Percentiles rank a stretch among this genome's conserved stretches.
Evolutionary conservation across 345 rosid species (phyloP).

Genomic region (Syzygium oleosum): DNA sequence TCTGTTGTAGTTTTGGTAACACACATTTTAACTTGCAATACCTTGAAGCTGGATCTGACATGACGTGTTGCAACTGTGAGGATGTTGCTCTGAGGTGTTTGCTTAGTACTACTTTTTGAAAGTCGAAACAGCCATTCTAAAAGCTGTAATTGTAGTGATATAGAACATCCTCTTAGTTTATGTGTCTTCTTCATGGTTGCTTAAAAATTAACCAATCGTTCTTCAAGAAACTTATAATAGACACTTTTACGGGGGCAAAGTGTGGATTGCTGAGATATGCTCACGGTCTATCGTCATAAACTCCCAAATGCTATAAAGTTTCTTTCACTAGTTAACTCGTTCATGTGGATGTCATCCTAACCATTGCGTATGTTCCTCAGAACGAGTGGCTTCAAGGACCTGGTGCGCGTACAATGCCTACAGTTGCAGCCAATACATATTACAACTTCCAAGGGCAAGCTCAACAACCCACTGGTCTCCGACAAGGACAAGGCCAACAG

Average conservation of each 20-base stretch:
- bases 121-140: background rate
- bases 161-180: background rate
- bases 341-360: background rate
- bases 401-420: conserved; percentile 69
- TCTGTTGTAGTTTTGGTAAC: background rate
- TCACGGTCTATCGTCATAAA: background rate
- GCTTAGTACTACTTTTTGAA: background rate
- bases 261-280: background rate
- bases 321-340: background rate
- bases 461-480: conserved; percentile 67
- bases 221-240: background rate
- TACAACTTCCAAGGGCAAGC: conserved; percentile 87
- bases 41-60: background rate
- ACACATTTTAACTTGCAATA: background rate
- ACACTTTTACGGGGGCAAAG: background rate
- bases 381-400: conserved; percentile 87
- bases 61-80: background rate
- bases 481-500: conserved; percentile 90
- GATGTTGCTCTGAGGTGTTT: background rate
- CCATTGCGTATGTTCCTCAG: conserved; percentile 20
- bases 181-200: background rate
- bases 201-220: background rate
- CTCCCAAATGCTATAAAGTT: background rate
- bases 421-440: conserved; percentile 65
- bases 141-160: background rate